phyloP scores from a whole-genome alignment of 768 basidiomycete species.

The Lyophyllum decastes region DNA sequence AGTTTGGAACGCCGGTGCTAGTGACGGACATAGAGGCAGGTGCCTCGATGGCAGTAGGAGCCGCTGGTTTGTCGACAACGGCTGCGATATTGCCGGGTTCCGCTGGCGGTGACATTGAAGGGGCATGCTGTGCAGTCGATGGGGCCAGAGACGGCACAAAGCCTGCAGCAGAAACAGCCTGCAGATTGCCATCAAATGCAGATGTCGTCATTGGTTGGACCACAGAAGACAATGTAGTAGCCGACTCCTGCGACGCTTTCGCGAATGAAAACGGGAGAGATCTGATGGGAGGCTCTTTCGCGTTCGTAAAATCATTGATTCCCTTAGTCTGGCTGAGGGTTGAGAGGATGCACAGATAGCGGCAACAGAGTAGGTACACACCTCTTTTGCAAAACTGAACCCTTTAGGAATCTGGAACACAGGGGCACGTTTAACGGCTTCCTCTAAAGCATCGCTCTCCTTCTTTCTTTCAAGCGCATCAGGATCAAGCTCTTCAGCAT shows the following conservation, averaged over 20 bases:
- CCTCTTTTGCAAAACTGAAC: conserved; percentile 70
- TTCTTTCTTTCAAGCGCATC: conserved; percentile 33
- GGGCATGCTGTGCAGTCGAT: not conserved
- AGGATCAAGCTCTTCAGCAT: conserved; percentile 35
- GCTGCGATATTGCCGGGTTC: not conserved
- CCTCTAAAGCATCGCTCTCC: conserved; percentile 51
- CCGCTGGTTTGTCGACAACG: not conserved
- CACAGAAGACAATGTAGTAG: not conserved
- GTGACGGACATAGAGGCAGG: not conserved
- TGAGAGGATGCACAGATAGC: conserved; percentile 4
- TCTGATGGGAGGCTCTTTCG: conserved; percentile 68
- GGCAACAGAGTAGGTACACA: conserved; percentile 27
- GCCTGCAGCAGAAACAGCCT: not conserved
- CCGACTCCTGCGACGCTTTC: conserved; percentile 25
- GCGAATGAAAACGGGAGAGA: conserved; percentile 66
- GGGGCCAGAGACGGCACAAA: not conserved
- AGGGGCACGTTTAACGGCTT: conserved; percentile 55
- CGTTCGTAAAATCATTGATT: conserved; percentile 38
- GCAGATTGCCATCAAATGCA: not conserved
- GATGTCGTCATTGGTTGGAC: not conserved
- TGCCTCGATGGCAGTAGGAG: not conserved
- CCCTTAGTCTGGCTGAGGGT: conserved; percentile 28
- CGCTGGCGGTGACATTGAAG: not conserved
- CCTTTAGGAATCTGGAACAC: conserved; percentile 60
- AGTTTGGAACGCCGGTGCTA: conserved; percentile 51